Evolutionary conservation across 495 filamentous ascomycete species (phyloP), one percentile per base, ranked within the genome.

Genomic region (Penicillium flavigenum): DNA sequence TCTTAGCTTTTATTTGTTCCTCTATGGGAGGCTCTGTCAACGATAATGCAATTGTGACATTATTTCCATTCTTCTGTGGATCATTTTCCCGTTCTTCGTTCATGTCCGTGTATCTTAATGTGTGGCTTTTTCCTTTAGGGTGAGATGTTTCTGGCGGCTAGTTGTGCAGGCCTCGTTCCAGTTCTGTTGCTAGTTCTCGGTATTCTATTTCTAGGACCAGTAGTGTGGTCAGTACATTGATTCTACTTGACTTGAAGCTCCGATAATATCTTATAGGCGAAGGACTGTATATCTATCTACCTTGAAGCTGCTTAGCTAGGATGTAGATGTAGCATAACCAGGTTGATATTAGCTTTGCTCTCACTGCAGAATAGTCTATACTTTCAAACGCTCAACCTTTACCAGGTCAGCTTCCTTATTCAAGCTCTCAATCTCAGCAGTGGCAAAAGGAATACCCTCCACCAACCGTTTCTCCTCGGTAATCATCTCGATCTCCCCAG

Each of bases 401-500:
- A 86, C 81, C 43, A 59, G 64, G 59, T 81, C 76, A 0, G 88
- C 88, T 68, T 91, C 89, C 41, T 72, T 68, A 64, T 91, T 89
- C 56, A 92, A 70, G 1, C 74, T 76, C 32, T 82, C 81, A 57
- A 92, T 76, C 67, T 92, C 88, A 0, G 79, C 80, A 48, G 81
- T 69, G 1, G 83, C 83, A 54, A 81, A 82, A 3, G 88, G 88
- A 53, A 92, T 90, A 0, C 88, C 88, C 11, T 76, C 73, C 36
- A 56, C 65, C 34, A 76, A 48, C 31, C 88, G 76, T 59, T 81
- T 68, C 60, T 85, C 79, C 54, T 85, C 73, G 0, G 63, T 83
- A 47, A 86, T 57, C 63, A 85, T 83, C 72, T 92, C 88, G 57
- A 90, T 84, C 72, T 92, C 88, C 1, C 88, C 88, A 0, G 88